Base-by-base conservation (phyloP, 2,329 filamentous ascomycete species). In the Aspergillus ruber region DNA sequence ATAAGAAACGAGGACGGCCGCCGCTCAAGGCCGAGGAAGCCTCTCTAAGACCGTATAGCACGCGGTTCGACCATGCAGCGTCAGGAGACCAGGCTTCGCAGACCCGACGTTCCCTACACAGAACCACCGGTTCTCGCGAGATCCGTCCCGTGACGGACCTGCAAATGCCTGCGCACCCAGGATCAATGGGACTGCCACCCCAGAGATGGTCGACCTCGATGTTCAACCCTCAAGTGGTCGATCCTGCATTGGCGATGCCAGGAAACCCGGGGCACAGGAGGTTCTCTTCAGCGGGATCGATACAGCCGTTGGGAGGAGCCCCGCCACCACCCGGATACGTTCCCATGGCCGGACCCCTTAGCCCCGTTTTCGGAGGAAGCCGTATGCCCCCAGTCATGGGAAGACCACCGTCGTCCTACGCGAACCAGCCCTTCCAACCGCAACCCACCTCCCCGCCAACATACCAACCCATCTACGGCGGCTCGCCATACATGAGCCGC, bases 1-100 rank as follows among this genome's bases (percentile, higher is more conserved):
- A 74, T 52, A 74, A 74, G 54, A 74, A 74, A 55, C 61, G 72
- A 57, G 70, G 70, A 35, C 59, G 70, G 42, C 70, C 70, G 35
- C 69, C 70, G 41, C 51, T 73, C 29, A 71, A 70, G 49, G 68
- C 70, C 36, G 70, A 72, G 41, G 70, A 72, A 43, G 60, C 65
- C 7, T 62, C 66, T 9, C 51, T 67, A 13, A 56, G 64, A 44
- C 54, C 62, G 20, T 66, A 63, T 46, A 50, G 62, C 13, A 47
- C 61, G 4, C 60, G 63, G 38, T 41, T 62, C 21, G 65, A 66
- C 4, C 59, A 57, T 23, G 47, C 56, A 25, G 45, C 53, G 8
- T 48, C 58, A 4, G 56, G 57, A 12, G 65, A 63, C 13, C 65
- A 62, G 32, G 39, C 50, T 38, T 44, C 56, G 9, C 50, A 55